These are phyloP conservation scores for Litchi chinensis DNA, from an alignment of 345 rosid genomes.

Conservation along the genomic window DNA sequence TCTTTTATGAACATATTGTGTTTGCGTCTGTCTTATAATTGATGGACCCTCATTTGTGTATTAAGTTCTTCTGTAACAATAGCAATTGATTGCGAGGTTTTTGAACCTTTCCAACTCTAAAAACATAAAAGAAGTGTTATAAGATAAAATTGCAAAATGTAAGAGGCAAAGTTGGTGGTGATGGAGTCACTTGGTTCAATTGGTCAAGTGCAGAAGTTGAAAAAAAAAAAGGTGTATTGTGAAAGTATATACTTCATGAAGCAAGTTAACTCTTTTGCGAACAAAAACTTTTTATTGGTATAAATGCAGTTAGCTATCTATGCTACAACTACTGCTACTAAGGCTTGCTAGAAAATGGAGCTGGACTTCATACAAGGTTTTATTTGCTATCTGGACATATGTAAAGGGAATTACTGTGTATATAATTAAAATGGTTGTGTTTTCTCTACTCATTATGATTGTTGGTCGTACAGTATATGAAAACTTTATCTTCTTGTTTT, in stretches of 20 bases:
- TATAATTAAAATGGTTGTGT: neutral
- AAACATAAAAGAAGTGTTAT: neutral
- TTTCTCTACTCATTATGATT: neutral
- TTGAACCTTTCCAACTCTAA: neutral
- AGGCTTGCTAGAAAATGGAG: neutral
- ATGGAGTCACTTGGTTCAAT: neutral
- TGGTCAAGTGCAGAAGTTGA: neutral
- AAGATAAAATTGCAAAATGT: neutral
- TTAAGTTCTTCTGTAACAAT: neutral
- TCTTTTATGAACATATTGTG: neutral
- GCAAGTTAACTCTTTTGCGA: neutral
- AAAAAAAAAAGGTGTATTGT: neutral
- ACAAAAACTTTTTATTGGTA: neutral
- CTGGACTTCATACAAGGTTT: neutral
- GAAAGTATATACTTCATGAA: neutral
- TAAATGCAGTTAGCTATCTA: neutral
- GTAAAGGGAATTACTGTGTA: neutral
- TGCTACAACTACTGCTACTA: neutral
- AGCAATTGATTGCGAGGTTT: neutral
- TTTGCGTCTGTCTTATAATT: neutral
- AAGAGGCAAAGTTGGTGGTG: neutral
- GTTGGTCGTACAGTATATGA: neutral
- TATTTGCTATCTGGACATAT: neutral
- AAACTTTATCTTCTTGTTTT: neutral
- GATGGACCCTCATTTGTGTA: neutral